A percentile compares a stretch with the other conserved stretches of the same genome.
Evolutionary conservation across 2,329 filamentous ascomycete species (phyloP).

Genomic region (Canariomyces notabilis): DNA sequence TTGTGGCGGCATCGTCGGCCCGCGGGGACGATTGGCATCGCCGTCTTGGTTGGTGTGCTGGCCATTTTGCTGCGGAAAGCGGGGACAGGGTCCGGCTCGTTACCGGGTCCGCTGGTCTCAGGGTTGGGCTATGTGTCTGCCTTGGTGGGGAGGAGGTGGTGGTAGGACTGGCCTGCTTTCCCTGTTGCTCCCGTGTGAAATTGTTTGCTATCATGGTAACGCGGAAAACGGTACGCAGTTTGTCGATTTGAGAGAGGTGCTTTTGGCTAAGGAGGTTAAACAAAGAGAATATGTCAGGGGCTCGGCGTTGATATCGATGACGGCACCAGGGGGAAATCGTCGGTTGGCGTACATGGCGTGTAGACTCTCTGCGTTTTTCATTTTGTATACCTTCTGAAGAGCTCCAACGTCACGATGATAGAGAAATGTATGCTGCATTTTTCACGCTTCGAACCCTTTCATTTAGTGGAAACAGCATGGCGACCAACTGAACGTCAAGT

Average conservation of each 20-base stretch:
- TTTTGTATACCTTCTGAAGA: too few relatives aligned
- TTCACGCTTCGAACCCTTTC: too few relatives aligned
- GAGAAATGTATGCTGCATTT: too few relatives aligned
- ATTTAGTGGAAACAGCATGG: not conserved
- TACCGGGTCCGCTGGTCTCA: slow-evolving; percentile 7
- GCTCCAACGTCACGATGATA: too few relatives aligned
- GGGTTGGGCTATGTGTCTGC: slow-evolving; percentile 16
- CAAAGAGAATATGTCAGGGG: too few relatives aligned
- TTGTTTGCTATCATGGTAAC: not conserved
- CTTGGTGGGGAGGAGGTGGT: slow-evolving; percentile 16
- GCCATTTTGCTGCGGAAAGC: slow-evolving; percentile 62
- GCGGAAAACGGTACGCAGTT: not conserved
- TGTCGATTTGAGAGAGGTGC: not conserved
- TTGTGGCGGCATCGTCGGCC: slow-evolving; percentile 64
- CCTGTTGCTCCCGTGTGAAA: not conserved
- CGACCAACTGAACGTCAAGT: not conserved
- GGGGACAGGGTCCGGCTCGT: not conserved
- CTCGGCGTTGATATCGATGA: too few relatives aligned
- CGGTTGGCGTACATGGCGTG: too few relatives aligned
- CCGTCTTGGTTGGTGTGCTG: slow-evolving; percentile 61
- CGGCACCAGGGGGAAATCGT: too few relatives aligned
- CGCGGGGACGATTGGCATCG: slow-evolving; percentile 54
- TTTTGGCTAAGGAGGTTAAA: not conserved
- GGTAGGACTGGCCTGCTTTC: not conserved
- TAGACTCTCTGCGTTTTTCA: too few relatives aligned